Evolutionary conservation across 2,329 filamentous ascomycete species (phyloP), one percentile per base, ranked within the genome.

Genomic region (Daldinia sp.): DNA sequence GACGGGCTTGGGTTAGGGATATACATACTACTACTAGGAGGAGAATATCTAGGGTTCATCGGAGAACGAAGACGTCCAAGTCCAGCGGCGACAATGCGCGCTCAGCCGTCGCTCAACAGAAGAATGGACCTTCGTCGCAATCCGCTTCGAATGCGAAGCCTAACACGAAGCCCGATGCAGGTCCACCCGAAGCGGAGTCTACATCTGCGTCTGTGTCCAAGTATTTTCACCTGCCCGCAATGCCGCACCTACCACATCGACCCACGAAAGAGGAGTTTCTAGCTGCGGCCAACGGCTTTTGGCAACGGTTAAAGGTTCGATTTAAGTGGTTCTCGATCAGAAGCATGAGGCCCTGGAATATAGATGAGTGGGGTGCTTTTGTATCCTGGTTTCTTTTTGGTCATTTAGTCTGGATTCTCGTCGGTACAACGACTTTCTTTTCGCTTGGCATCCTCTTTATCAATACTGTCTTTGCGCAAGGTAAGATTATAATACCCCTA

Each of bases 241-340:
- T 90, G 58, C 86, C 89, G 21, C 90, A 91, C 70, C 86, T 93
- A 76, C 87, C 90, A n/a, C 93, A 97, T 79, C 85, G 94, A 17
- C 94, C 95, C 4, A 94, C 90, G 6, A 97, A 96, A 74, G 94
- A 97, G 75, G 95, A 99, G 77, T 84, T 99, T 25, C 82, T 99
- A 32, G 90, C 92, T 17, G 94, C 95, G 3, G 93, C 95, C 32
- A 97, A 89, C 19, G 94, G 94, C 1, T 97, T 98, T 76, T 95
- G 93, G 89, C 90, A 96, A 66, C 87, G 95, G 49, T 78, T 97
- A 43, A 93, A 90, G 73, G 91, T 98, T 21, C 90, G 93, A 37
- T 96, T 98, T 81, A 99, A 99, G 78, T 99, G 95, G 95, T 90
- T 95, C 72, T 96, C 95, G 2, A 99, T 99, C 71, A 85, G 94